Evolutionary conservation across 371 early-diverging fungal genomes (phyloP).

Genomic region (Mucor velutinosus): DNA sequence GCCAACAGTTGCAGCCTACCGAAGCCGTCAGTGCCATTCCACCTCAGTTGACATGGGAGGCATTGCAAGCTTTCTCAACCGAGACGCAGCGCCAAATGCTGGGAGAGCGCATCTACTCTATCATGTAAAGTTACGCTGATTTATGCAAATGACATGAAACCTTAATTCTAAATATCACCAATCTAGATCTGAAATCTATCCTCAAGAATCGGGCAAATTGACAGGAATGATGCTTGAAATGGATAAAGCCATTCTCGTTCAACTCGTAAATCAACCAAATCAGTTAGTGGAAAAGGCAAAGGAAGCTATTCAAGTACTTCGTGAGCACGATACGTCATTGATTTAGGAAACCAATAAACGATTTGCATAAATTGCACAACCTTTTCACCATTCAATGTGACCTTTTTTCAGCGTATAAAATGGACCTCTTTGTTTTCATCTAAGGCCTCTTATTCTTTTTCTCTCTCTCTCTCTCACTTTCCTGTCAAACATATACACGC

Average conservation of each 20-base stretch:
- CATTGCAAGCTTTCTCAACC: conserved; percentile 72
- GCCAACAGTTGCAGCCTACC: background rate
- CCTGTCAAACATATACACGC: background rate
- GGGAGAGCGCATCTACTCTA: conserved; percentile 92
- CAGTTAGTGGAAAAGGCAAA: conserved; percentile 54
- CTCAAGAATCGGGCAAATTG: conserved; percentile 88
- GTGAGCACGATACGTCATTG: conserved; percentile 19
- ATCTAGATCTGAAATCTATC: conserved; percentile 51
- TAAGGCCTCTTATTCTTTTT: background rate
- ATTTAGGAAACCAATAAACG: conserved; percentile 6
- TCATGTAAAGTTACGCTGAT: conserved; percentile 47
- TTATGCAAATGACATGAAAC: background rate
- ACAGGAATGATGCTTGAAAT: conserved; percentile 98
- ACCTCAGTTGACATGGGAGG: conserved; percentile 35
- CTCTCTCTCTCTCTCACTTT: background rate
- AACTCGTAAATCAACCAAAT: conserved; percentile 77
- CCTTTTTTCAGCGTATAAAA: background rate
- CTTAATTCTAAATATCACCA: background rate
- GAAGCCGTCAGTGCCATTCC: conserved; percentile 2
- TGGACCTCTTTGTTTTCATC: background rate
- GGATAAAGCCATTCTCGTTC: conserved; percentile 88
- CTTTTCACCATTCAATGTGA: background rate
- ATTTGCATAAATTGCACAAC: background rate
- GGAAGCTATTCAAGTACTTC: conserved; percentile 34
- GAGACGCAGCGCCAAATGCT: conserved; percentile 92